Conservation (phyloP, 495 filamentous ascomycete species). For the Xylaria scruposa region DNA sequence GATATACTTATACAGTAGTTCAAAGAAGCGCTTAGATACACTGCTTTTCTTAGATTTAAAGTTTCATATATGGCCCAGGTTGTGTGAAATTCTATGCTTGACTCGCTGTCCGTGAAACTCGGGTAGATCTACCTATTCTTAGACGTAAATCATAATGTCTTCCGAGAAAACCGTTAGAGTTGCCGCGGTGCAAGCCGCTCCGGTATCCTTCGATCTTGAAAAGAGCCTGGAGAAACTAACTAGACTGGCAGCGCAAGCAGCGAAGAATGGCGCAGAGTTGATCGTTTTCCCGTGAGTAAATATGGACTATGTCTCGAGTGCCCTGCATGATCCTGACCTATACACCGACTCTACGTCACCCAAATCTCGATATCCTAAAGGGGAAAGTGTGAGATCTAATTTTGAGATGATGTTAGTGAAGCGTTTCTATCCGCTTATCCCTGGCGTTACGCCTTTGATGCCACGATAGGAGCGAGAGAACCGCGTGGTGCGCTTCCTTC, state of each 20-base stretch:
- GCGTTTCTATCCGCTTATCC: slow-evolving; percentile 51
- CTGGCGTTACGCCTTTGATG: slow-evolving; percentile 53
- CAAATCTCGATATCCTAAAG: not conserved
- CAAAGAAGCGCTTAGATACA: not conserved
- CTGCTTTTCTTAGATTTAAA: slow-evolving; percentile 11
- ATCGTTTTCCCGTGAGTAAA: slow-evolving; percentile 52
- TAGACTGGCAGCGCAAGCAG: slow-evolving; percentile 49
- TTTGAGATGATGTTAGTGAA: slow-evolving; percentile 33
- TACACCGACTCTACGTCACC: not conserved
- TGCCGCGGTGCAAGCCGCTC: slow-evolving; percentile 53
- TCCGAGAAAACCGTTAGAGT: slow-evolving; percentile 34
- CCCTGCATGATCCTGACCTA: not conserved
- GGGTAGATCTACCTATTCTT: not conserved
- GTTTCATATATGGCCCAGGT: not conserved
- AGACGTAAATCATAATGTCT: slow-evolving; percentile 31
- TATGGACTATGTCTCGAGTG: not conserved
- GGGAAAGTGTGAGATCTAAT: not conserved
- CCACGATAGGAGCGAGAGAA: slow-evolving; percentile 50
- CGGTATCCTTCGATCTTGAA: slow-evolving; percentile 49
- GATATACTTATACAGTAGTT: not conserved
- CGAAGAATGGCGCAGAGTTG: slow-evolving; percentile 50
- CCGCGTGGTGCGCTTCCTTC: slow-evolving; percentile 40
- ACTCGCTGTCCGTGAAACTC: not conserved
- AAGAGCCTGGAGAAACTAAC: slow-evolving; percentile 48
- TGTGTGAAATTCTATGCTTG: not conserved